These are phyloP conservation scores for Conoideocrella luteorostrata DNA, from an alignment of 2,329 filamentous ascomycete species.

Conservation along the genomic window DNA sequence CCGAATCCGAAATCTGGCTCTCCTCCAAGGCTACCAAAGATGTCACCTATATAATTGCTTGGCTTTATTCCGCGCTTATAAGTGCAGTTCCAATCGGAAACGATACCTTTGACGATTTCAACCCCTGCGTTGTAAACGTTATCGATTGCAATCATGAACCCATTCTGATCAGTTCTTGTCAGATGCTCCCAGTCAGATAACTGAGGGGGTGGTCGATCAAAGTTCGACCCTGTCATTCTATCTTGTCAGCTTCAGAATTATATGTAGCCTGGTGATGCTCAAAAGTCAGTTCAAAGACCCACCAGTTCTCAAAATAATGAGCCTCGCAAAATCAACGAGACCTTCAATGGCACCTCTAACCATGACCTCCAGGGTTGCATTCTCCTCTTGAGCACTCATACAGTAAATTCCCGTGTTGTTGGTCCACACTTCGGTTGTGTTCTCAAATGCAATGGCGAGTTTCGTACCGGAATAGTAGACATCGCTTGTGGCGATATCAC, in stretches of 20 bases:
- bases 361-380: conserved; percentile 60
- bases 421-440: conserved; percentile 57
- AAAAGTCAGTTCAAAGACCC: no score
- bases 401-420: conserved; percentile 64
- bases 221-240: conserved; percentile 48
- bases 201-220: conserved; percentile 60
- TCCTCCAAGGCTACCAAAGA: conserved; percentile 63
- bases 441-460: conserved; percentile 58
- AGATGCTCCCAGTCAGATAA: conserved; percentile 53
- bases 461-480: conserved; percentile 62
- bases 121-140: conserved; percentile 64
- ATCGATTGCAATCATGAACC: conserved; percentile 53
- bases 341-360: conserved; percentile 51
- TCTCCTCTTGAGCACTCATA: conserved; percentile 68
- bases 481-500: conserved; percentile 64
- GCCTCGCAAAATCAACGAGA: conserved; percentile 57
- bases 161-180: conserved; percentile 53
- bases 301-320: conserved; percentile 62
- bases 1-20: conserved; percentile 58
- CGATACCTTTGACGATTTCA: conserved; percentile 57
- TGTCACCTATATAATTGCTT: conserved; percentile 63
- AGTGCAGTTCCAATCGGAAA: conserved; percentile 52
- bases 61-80: conserved; percentile 52
- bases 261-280: no score
- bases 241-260: neutral